Evolutionary conservation across 352 stramenopile genomes (phyloP), one percentile per base, ranked within the genome.

Genomic region (Pythium myriotylum): DNA sequence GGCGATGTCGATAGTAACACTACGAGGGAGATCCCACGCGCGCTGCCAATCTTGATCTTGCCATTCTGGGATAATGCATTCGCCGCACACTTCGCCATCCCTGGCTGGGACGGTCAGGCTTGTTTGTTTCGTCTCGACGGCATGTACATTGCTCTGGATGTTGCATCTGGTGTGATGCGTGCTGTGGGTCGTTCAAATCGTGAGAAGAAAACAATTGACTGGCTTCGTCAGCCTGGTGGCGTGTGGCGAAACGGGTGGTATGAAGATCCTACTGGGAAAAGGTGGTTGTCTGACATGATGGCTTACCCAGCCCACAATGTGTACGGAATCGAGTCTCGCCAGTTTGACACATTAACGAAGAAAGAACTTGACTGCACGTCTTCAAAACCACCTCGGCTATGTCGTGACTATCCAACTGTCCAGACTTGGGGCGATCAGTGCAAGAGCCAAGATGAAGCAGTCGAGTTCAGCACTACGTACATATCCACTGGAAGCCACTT

Each of bases 161-260:
- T 47, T 10, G 17, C 39, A 0, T 12, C 16, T 0, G 43, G 35
- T 14, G 29, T 63, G 0, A 17, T 70, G 8, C 51, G 48, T 16
- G 68, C 41, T 3, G 20, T 58, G 0, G 24, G 60, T 26, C 54
- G 65, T 26, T 29, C 24, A 0, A 12, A 68, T 20, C 65, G 61
- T 6, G 62, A 69, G 40, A 2, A 17, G 0, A 69, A 67, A 35
- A 76, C 68, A 17, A 46, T 13, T 0, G 54, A 73, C 22, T 73
- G 50, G 58, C 62, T 80, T 0, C 4, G 16, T 2, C 42, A 48
- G n/a, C 54, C 65, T 2, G 58, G 48, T 23, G 73, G 73, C 4
- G 47, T 56, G 39, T 77, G 73, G 73, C 46, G 60, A 3, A 77
- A 82, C 40, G 70, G 68, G 0, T 79, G 74, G 68, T 76, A 72